Base-by-base conservation (phyloP, 1,284 basidiomycete genomes). In the Sporisorium scitamineum region DNA sequence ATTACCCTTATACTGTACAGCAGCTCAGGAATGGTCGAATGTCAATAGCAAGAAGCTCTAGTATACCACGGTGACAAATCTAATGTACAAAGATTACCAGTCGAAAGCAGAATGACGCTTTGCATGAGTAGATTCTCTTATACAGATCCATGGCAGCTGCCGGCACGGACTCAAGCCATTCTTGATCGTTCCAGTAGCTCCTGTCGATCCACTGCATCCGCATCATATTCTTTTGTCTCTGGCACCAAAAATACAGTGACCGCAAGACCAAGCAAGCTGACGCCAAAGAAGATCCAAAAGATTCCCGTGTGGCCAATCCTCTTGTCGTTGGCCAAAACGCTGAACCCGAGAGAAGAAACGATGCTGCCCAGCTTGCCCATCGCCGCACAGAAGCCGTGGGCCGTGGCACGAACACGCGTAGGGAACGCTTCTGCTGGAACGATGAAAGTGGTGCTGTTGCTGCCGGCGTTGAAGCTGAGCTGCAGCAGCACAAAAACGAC, bases 401-500 rank as follows among this genome's bases (percentile, higher is more conserved):
- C 85, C 42, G 87, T 87, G n/a, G 87, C 86, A 60, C 88, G 86
- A 60, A 88, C 87, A 48, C 93, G 90, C 1, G 93, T 94, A 2
- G 93, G 93, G 90, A 94, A 94, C 31, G 88, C 90, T 85, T 95
- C 79, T 29, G 76, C 80, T 5, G 94, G 93, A 31, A 94, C 88
- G 72, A 94, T 81, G 80, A 89, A 94, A 2, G 93, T 94, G 1
- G 92, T 94, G 0, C 90, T 90, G 86, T 94, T 94, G 59, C 92
- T 91, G 0, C 93, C 92, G 41, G 67, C 69, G 70, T 84, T 85
- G 73, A 85, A 85, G 77, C 79, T 76, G 63, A 80, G 79, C 55
- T 83, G 90, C 75, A 91, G 88, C 22, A 92, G 86, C 84, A 91
- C 92, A 87, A 92, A 93, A 24, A 92, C 87, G 87, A 91, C 90